Evolutionary conservation across 1,284 basidiomycete genomes (phyloP), one percentile per base, ranked within the genome.

Genomic region (Cystobasidiaceae sp.): DNA sequence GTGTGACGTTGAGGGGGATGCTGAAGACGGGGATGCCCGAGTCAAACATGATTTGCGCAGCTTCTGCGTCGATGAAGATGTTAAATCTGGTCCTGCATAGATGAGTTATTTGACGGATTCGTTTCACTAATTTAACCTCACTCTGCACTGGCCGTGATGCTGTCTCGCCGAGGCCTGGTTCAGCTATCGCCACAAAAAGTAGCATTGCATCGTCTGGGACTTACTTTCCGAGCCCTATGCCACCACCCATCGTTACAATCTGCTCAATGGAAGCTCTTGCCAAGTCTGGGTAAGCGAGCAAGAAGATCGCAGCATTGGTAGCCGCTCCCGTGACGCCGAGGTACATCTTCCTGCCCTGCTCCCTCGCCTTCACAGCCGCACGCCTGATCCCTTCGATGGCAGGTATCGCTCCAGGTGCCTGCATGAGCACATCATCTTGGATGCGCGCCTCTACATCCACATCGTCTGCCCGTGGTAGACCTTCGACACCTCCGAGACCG

Each of bases 221-320:
- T 11, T 25, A 46, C 72, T 90, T 91, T 0, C 89, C 89, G 13
- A 88, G 73, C 3, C 89, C 89, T n/a, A 89, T 84, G 0, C 84
- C 71, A 9, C 89, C 89, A n/a, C 90, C 89, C 89, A 92, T 91
- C 72, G 90, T 88, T 3, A 90, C 86, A 64, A 91, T 83, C 70
- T 88, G 83, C 67, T 87, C 85, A 4, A 90, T 78, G 7, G 81
- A 85, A 2, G 80, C 80, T 25, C 51, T 41, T 17, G 89, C 72
- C 7, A 92, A 78, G 43, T 88, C 83, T 0, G 86, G 83, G 75
- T 86, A 86, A 0, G 84, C 82, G 66, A 82, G 82, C 21, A 87
- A 80, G 73, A 91, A 89, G 1, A 90, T 77, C 0, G 87, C 89
- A 37, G 88, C 80, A 70, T 92, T 92, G n/a, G 89, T 91, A 83